These are phyloP conservation scores for Ogataea paraovalis DNA, from an alignment of 805 yeast genomes.

Conservation along the genomic window DNA sequence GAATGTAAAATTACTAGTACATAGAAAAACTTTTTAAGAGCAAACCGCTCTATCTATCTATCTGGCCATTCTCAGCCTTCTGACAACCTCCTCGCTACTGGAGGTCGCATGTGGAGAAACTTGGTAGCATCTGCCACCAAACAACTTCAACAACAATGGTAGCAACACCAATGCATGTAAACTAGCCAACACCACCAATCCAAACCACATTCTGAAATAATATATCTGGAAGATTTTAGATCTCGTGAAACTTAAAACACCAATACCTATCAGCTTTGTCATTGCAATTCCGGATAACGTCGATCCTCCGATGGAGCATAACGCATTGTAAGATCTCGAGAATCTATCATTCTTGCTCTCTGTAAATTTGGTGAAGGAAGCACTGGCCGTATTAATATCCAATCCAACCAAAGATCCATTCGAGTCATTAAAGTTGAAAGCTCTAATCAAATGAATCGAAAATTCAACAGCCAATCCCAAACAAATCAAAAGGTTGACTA, in stretches of 20 bases:
- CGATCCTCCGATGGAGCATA: conserved; percentile 80
- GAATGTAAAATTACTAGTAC: no score
- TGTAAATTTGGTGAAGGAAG: conserved; percentile 2
- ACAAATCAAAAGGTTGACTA: conserved; percentile 89
- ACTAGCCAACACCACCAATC: conserved; percentile 72
- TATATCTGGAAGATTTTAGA: conserved; percentile 87
- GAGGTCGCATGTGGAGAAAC: conserved; percentile 17
- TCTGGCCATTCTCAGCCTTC: conserved; percentile 15
- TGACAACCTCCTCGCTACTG: conserved; percentile 23
- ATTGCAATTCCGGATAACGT: conserved; percentile 87
- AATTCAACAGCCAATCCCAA: conserved; percentile 92
- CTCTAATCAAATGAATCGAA: conserved; percentile 80
- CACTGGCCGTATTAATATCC: conserved; percentile 1
- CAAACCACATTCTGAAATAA: conserved; percentile 93
- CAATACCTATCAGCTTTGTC: conserved; percentile 85
- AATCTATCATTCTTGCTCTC: conserved; percentile 12
- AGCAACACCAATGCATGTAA: conserved; percentile 73
- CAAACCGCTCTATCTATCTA: conserved; percentile 2
- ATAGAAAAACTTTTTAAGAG: not conserved
- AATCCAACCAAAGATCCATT: conserved; percentile 5
- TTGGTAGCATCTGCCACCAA: conserved; percentile 56
- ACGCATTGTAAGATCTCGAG: conserved; percentile 50
- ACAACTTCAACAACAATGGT: conserved; percentile 65
- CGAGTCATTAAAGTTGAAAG: conserved; percentile 45
- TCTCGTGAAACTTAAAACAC: conserved; percentile 79